Evolutionary conservation across 2,329 filamentous ascomycete genomes (phyloP), one percentile per base, ranked within the genome.

Genomic region (Aspergillus pseudoterreus): DNA sequence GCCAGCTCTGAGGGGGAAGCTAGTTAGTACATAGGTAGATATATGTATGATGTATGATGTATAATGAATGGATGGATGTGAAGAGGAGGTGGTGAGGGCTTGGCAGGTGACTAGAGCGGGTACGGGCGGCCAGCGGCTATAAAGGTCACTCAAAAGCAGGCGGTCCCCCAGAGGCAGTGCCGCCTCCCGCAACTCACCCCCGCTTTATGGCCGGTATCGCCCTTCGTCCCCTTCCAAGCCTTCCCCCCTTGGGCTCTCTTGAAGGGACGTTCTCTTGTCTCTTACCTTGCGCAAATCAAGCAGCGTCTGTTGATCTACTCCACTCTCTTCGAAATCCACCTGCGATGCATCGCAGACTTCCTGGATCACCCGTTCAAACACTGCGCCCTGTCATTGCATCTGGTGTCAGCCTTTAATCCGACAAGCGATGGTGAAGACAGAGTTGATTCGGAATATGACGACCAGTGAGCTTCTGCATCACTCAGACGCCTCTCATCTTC

Each of bases 251-350:
- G 15, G 15, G 19, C 14, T n/a, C 15, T 21, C 17, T 21, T 21
- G 11, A 9, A 42, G 17, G 39, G n/a, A 6, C n/a, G 38, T 3
- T 36, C 4, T 43, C 22, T n/a, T 12, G 39, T 48, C 52, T 77
- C 88, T 82, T 79, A 97, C 92, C 84, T 86, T 82, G 73, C 86
- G 86, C 79, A 99, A 78, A 71, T 96, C 90, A 61, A 92, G 84
- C 65, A 99, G 77, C 47, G 92, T 92, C 62, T 83, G 79, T 71
- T 92, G 87, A 64, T 95, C 90, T 59, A 97, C 87, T 64, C 94
- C 94, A 63, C 87, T 90, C 75, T 99, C 94, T 72, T 99, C 94
- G 70, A 99, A 97, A 74, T 97, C 94, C 67, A 92, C 88, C 67
- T 89, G 83, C 66, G 92, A 96, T 61, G 86, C 86, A 63, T 92